phyloP scores from a whole-genome alignment of 1,284 basidiomycete genomes.

The Moesziomyces sp. region DNA sequence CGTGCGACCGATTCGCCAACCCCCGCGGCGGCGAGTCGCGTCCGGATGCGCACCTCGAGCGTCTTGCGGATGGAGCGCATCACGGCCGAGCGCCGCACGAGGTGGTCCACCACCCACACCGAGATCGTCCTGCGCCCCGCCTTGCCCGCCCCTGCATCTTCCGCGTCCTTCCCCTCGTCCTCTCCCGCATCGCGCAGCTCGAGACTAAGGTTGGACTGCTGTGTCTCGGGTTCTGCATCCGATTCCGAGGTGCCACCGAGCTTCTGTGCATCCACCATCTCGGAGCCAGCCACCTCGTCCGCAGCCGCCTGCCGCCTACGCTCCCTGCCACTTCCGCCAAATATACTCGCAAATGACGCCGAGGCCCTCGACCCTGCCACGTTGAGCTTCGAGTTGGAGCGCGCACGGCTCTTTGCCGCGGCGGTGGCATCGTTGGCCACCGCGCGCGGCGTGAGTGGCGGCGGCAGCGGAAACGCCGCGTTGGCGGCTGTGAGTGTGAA shows the following conservation, averaged over 20 bases:
- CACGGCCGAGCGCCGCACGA: conserved; percentile 22
- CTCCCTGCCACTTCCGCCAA: conserved; percentile 37
- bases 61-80: conserved; percentile 18
- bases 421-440: neutral
- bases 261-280: conserved; percentile 13
- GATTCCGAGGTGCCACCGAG: neutral
- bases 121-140: conserved; percentile 9
- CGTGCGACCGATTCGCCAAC: conserved; percentile 5
- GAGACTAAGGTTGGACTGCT: conserved; percentile 2
- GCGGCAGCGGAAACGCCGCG: conserved; percentile 76
- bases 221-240: too few relatives aligned
- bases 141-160: neutral
- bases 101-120: conserved; percentile 25
- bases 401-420: neutral
- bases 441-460: conserved; percentile 70
- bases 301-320: conserved; percentile 10
- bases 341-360: conserved; percentile 45
- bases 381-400: conserved; percentile 30
- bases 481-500: conserved; percentile 68
- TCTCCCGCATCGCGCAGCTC: conserved; percentile 2
- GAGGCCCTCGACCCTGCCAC: conserved; percentile 20
- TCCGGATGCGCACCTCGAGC: conserved; percentile 16
- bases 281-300: conserved; percentile 1
- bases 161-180: neutral
- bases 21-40: neutral